phyloP scores from a whole-genome alignment of 202 grass and related monocot genomes.

The Zoysia matrella region DNA sequence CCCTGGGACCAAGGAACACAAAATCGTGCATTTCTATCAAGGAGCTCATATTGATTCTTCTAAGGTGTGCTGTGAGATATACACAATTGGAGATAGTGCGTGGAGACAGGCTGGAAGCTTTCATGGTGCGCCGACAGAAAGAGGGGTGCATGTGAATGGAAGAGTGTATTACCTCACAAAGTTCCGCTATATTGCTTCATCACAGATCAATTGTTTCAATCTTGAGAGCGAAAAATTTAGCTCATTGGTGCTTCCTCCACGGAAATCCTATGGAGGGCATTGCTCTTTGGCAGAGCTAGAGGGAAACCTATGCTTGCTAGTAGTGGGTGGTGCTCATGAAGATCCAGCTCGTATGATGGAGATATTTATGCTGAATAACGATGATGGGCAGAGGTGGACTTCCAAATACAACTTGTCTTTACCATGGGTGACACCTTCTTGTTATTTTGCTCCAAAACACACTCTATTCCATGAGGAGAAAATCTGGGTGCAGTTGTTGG shows the following conservation, averaged over 20 bases:
- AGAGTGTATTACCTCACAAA: conserved; percentile 57
- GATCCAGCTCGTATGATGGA: conserved; percentile 52
- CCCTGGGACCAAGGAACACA: conserved; percentile 45
- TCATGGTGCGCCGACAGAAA: conserved; percentile 44
- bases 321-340: conserved; percentile 55
- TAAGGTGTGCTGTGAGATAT: conserved; percentile 48
- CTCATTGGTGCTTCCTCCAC: conserved; percentile 49
- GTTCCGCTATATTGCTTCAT: conserved; percentile 57
- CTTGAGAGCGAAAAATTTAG: conserved; percentile 52
- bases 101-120: conserved; percentile 53
- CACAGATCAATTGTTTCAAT: conserved; percentile 57
- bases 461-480: conserved; percentile 52
- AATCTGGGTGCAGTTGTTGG: conserved; percentile 66
- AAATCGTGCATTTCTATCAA: conserved; percentile 58
- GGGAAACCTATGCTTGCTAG: conserved; percentile 54
- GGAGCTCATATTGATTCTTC: conserved; percentile 43
- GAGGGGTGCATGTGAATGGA: conserved; percentile 64
- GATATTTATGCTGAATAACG: conserved; percentile 43
- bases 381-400: conserved; percentile 52
- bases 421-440: conserved; percentile 49
- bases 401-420: conserved; percentile 49
- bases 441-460: conserved; percentile 63
- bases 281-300: conserved; percentile 61
- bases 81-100: conserved; percentile 38
- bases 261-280: conserved; percentile 57